Percentiles rank a stretch among this genome's conserved stretches.
phyloP scores from a whole-genome alignment of 2,329 filamentous ascomycete species.

The Penicillium sp. region DNA sequence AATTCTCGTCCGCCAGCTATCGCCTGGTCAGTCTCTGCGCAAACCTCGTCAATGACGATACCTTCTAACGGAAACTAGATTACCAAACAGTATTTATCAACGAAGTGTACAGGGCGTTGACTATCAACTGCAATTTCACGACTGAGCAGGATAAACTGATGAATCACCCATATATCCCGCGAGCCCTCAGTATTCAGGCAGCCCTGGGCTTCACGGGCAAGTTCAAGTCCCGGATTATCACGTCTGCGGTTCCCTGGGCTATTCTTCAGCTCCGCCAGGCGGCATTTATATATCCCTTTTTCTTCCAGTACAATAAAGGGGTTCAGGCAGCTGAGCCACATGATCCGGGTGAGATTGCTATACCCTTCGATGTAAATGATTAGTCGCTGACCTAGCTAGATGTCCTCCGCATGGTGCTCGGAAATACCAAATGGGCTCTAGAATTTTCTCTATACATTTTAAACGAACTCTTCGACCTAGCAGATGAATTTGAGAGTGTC shows the following conservation, averaged over 20 bases:
- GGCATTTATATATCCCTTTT: conserved; percentile 66
- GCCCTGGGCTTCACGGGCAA: conserved; percentile 75
- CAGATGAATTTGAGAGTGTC: conserved; percentile 43
- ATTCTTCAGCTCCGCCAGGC: conserved; percentile 75
- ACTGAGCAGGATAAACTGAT: conserved; percentile 77
- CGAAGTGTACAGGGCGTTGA: conserved; percentile 71
- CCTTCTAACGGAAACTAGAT: conserved; percentile 46
- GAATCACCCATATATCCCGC: conserved; percentile 72
- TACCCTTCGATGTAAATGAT: not conserved
- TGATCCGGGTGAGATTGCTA: conserved; percentile 59
- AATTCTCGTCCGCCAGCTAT: conserved; percentile 60
- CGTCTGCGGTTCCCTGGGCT: conserved; percentile 75
- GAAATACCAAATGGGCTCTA: conserved; percentile 78
- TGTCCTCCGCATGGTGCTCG: conserved; percentile 72
- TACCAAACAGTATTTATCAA: conserved; percentile 67
- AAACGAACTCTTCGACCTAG: conserved; percentile 56
- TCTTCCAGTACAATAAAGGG: conserved; percentile 67
- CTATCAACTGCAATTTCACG: conserved; percentile 79
- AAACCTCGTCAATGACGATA: conserved; percentile 21
- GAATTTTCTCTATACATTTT: conserved; percentile 65
- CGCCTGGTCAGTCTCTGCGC: conserved; percentile 41
- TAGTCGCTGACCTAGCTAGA: conserved; percentile 52
- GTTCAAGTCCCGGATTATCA: conserved; percentile 64
- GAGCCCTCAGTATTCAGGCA: conserved; percentile 78
- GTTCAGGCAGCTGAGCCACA: conserved; percentile 48